Evolutionary conservation across 345 rosid genomes (phyloP).

Genomic region (Linum tenue): DNA sequence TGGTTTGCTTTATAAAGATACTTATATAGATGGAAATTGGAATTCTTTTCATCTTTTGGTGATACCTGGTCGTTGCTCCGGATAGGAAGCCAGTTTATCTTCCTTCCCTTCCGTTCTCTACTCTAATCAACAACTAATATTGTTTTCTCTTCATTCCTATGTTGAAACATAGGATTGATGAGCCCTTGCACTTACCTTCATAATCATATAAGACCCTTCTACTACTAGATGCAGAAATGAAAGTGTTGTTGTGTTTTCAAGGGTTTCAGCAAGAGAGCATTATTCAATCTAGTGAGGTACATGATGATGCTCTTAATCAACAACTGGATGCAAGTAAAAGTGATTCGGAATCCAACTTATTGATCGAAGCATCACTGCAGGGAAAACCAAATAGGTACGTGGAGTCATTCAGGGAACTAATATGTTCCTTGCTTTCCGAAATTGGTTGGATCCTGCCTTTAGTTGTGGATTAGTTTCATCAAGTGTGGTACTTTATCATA

Average conservation of each 20-base stretch:
- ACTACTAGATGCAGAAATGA: conserved; percentile 12
- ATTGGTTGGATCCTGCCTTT: neutral
- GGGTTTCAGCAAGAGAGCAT: conserved; percentile 45
- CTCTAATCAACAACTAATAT: neutral
- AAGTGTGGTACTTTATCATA: conserved; percentile 23
- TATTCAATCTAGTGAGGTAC: conserved; percentile 17
- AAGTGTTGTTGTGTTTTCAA: conserved; percentile 28
- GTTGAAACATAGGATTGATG: neutral
- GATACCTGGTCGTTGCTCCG: neutral
- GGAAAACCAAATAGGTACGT: conserved; percentile 67
- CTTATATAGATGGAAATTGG: neutral
- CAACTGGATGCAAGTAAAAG: conserved; percentile 16
- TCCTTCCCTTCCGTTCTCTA: neutral
- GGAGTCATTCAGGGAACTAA: conserved; percentile 9
- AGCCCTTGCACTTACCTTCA: neutral
- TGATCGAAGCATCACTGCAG: conserved; percentile 35
- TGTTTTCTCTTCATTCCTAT: no score
- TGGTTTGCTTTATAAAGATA: conserved; percentile 3
- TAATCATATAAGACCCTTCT: conserved; percentile 2
- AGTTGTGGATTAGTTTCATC: conserved; percentile 10
- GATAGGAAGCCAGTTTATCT: neutral
- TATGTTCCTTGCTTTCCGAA: conserved; percentile 9
- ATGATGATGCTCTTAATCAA: conserved; percentile 21
- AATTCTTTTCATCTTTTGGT: neutral
- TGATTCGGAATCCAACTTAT: conserved; percentile 23